Percentiles rank a stretch among this genome's conserved stretches.
Evolutionary conservation across 2,329 filamentous ascomycete genomes (phyloP).

Genomic region (Clathrospora elynae): DNA sequence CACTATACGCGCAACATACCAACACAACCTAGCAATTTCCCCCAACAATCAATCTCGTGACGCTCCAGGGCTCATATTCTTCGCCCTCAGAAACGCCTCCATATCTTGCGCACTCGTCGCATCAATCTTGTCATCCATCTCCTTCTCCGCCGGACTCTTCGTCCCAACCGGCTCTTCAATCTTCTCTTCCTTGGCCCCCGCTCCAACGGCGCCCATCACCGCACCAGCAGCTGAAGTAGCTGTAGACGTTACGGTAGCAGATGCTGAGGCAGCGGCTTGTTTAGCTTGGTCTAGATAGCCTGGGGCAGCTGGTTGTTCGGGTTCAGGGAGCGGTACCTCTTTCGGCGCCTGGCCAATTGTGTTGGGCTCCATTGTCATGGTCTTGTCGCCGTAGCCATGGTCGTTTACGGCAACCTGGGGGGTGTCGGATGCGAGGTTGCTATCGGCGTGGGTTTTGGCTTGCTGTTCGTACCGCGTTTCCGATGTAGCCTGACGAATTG

Average conservation of each 20-base stretch:
- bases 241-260: constrained; percentile 35
- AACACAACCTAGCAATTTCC: too few species aligned
- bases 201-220: constrained; percentile 28
- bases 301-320: constrained; percentile 41
- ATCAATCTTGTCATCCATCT: constrained; percentile 40
- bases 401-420: constrained; percentile 48
- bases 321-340: constrained; percentile 48
- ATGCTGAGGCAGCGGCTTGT: constrained; percentile 39
- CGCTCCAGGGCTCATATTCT: constrained; percentile 17
- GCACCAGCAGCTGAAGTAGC: constrained; percentile 43
- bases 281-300: constrained; percentile 53
- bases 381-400: constrained; percentile 53
- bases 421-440: constrained; percentile 51
- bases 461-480: constrained; percentile 51
- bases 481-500: constrained; percentile 50
- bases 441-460: constrained; percentile 51
- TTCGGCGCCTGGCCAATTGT: constrained; percentile 58
- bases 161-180: constrained; percentile 19
- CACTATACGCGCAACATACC: not conserved
- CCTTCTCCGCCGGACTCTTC: constrained; percentile 40
- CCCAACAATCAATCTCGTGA: not conserved
- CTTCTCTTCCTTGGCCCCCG: constrained; percentile 31
- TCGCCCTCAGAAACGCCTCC: constrained; percentile 41
- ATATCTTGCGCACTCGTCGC: constrained; percentile 34
- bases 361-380: constrained; percentile 53